Evolutionary conservation across 2,329 filamentous ascomycete species (phyloP), one percentile per base, ranked within the genome.

Genomic region (Pestalotiopsis fici): DNA sequence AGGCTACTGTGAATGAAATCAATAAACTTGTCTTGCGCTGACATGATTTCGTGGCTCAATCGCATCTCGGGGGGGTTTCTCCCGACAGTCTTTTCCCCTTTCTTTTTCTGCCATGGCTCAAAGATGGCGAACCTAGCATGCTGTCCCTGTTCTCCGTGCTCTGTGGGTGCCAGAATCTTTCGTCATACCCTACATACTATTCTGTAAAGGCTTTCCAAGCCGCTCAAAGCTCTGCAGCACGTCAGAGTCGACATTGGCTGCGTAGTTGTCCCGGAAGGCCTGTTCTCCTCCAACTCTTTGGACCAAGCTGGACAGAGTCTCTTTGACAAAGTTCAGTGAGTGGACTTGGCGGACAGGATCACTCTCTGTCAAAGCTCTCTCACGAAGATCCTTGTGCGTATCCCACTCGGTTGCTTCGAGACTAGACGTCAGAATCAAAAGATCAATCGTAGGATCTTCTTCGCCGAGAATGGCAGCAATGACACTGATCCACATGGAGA

Each of bases 401-500:
- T 89, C 86, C 75, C 83, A 90, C 70, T 88, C 85, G 4, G 77
- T 81, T 4, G 78, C 70, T 69, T 84, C 81, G 7, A 75, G 71
- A 7, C 76, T 69, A 2, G 80, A 74, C 1, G 73, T 75, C 80
- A 83, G 84, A 13, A 89, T 81, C n/a, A 88, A 79, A 65, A 80
- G 82, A 74, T 90, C 88, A 1, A 78, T 77, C 2, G 79, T 83
- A 59, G 71, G 72, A 11, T 85, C 83, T 28, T 84, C 83, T 54
- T 84, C 82, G 27, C 88, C 88, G 64, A 90, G 83, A 62, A 95
- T 80, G 73, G 94, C 90, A 1, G 81, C 80, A 35, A 95, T 82
- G 1, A 93, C 86, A 70, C 87, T 88, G 1, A 90, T 92, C 93
- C 93, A 96, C 80, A 94, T 86, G 1, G 85, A 85, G 73, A 96